Conservation (phyloP, 148 eudicot genomes). For the Polygonum aviculare region DNA sequence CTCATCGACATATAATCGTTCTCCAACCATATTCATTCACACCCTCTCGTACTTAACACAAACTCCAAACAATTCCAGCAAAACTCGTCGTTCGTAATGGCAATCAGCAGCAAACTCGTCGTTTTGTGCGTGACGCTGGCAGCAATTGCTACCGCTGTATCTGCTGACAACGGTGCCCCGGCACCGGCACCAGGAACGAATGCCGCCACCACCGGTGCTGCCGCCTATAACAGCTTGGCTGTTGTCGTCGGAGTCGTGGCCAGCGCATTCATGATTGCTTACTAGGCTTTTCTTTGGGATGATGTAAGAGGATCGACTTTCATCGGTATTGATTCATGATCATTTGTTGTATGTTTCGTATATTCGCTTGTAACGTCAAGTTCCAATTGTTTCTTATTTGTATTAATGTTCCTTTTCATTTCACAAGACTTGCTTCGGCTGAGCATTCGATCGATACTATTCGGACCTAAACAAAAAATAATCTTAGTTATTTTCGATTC, state of each 20-base stretch:
- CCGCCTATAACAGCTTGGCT: background rate
- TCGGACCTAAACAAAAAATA: too few species aligned
- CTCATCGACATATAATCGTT: background rate
- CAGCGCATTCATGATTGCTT: background rate
- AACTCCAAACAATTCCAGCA: background rate
- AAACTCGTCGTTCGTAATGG: conserved; percentile 3
- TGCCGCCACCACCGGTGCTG: background rate
- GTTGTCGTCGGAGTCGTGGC: background rate
- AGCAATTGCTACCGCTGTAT: background rate
- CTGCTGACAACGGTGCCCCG: background rate
- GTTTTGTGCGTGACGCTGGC: background rate
- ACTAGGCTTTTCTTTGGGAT: background rate
- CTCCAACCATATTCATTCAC: background rate
- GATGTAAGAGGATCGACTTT: background rate
- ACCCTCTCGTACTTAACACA: background rate
- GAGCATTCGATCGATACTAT: too few species aligned
- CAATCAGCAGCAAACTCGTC: background rate
- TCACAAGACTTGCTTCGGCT: too few species aligned
- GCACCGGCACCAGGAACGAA: background rate
- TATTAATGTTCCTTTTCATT: too few species aligned
- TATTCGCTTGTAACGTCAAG: background rate
- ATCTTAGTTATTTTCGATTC: too few species aligned
- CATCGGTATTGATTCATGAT: background rate
- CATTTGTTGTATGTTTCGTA: background rate
- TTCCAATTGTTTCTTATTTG: background rate